These are phyloP conservation scores for Hygrophila difformis DNA, from an alignment of 257 asterid genomes.

Conservation along the genomic window DNA sequence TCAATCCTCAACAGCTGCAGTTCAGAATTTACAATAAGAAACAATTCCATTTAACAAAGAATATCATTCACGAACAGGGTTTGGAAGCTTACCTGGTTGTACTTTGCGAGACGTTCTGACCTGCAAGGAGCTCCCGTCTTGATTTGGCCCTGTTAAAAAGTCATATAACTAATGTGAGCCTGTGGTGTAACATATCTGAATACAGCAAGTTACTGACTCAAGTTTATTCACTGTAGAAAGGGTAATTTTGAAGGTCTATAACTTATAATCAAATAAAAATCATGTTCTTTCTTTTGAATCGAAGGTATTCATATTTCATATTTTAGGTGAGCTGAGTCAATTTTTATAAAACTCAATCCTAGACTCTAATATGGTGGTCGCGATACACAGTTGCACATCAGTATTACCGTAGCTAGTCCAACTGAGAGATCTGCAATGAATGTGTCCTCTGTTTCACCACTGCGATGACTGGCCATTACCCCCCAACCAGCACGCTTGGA, in stretches of 20 bases:
- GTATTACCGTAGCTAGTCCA: slow-evolving; percentile 78
- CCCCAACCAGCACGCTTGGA: slow-evolving; percentile 99
- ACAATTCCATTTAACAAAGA: neutral
- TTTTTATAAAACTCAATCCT: no score
- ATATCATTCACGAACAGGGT: neutral
- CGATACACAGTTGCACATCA: neutral
- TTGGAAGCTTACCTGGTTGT: slow-evolving; percentile 69
- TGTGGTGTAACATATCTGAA: no score
- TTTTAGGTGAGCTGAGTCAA: no score
- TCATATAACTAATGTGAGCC: neutral
- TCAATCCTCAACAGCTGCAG: slow-evolving; percentile 84
- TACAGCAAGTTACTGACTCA: neutral
- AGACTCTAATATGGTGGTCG: neutral
- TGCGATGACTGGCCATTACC: slow-evolving; percentile 97
- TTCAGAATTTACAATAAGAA: no score
- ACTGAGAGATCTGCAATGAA: slow-evolving; percentile 97
- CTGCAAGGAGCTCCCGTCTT: slow-evolving; percentile 99
- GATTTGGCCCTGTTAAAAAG: slow-evolving; percentile 77
- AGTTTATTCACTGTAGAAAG: no score
- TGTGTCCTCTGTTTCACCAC: slow-evolving; percentile 98
- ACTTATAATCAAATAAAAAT: no score
- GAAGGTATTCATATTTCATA: no score
- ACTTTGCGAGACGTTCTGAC: slow-evolving; percentile 94
- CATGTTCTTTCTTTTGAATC: no score
- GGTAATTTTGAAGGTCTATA: no score